These are phyloP conservation scores for Hyphopichia homilentoma DNA, from an alignment of 805 yeast species.

Conservation along the genomic window DNA sequence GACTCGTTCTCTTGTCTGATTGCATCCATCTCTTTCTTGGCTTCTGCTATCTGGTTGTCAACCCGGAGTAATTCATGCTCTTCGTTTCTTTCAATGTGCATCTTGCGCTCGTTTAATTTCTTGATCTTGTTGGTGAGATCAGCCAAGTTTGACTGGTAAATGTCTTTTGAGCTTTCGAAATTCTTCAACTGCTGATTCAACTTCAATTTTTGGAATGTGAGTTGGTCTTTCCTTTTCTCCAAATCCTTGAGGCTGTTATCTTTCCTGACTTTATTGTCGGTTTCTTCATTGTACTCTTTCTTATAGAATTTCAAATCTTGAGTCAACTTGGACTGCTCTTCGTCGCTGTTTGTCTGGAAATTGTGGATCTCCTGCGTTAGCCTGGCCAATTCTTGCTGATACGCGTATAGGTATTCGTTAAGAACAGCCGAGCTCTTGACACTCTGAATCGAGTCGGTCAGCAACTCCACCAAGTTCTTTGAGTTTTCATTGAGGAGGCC, in stretches of 20 bases:
- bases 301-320: constrained; percentile 29
- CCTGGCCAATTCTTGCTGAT: constrained; percentile 23
- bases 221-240: constrained; percentile 27
- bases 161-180: constrained; percentile 14
- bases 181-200: constrained; percentile 19
- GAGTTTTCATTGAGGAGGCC: background rate
- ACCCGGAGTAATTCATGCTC: constrained; percentile 18
- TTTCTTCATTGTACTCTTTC: constrained; percentile 34
- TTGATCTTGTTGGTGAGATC: constrained; percentile 13
- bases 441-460: constrained; percentile 10
- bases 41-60: constrained; percentile 9
- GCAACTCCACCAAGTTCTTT: constrained; percentile 2
- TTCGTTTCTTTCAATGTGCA: constrained; percentile 19
- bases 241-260: constrained; percentile 30
- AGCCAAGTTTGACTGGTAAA: constrained; percentile 15
- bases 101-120: constrained; percentile 21
- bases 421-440: constrained; percentile 16
- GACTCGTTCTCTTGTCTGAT: constrained; percentile 18
- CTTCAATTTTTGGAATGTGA: constrained; percentile 31
- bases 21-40: constrained; percentile 12
- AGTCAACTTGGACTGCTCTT: constrained; percentile 15
- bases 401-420: constrained; percentile 19
- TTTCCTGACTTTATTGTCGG: constrained; percentile 23
- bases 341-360: constrained; percentile 8
- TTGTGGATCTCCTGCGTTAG: constrained; percentile 16